A percentile compares a stretch with the other conserved stretches of the same genome.
phyloP scores from a whole-genome alignment of 495 filamentous ascomycete species.

The Paragyromitra xinjiangensis region DNA sequence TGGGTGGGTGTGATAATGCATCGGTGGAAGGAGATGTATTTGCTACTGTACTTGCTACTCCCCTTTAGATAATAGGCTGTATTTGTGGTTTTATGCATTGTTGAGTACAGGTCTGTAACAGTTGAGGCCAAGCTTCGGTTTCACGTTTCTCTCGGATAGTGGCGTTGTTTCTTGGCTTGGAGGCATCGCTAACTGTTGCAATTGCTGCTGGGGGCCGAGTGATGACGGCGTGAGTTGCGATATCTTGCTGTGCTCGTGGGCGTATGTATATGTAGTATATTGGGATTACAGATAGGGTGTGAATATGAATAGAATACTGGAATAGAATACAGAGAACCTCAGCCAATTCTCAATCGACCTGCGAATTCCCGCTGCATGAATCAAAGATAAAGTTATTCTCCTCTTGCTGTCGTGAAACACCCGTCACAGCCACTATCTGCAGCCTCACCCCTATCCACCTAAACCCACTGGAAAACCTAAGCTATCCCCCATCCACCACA shows the following conservation, averaged over 20 bases:
- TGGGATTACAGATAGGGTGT: no score
- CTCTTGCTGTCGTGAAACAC: not conserved
- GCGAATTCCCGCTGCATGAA: not conserved
- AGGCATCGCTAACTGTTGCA: not conserved
- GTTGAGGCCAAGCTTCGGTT: not conserved
- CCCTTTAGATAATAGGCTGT: not conserved
- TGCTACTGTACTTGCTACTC: not conserved
- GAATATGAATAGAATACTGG: no score
- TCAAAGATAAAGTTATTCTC: not conserved
- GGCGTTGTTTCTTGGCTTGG: not conserved
- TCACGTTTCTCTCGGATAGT: not conserved
- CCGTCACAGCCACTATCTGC: constrained; percentile 25
- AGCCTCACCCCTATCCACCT: constrained; percentile 33
- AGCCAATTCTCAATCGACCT: no score
- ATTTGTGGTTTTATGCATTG: not conserved
- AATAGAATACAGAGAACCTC: no score
- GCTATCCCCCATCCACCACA: constrained; percentile 14
- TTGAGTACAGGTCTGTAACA: not conserved
- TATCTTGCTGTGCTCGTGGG: no score
- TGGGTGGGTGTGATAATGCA: not conserved
- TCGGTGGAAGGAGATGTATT: not conserved
- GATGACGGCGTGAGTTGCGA: no score
- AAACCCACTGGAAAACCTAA: not conserved
- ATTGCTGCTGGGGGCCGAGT: no score
- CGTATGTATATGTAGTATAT: no score